Base-by-base conservation (phyloP, 192 early-diverging fungal genomes). In the Linnemannia schmuckeri region DNA sequence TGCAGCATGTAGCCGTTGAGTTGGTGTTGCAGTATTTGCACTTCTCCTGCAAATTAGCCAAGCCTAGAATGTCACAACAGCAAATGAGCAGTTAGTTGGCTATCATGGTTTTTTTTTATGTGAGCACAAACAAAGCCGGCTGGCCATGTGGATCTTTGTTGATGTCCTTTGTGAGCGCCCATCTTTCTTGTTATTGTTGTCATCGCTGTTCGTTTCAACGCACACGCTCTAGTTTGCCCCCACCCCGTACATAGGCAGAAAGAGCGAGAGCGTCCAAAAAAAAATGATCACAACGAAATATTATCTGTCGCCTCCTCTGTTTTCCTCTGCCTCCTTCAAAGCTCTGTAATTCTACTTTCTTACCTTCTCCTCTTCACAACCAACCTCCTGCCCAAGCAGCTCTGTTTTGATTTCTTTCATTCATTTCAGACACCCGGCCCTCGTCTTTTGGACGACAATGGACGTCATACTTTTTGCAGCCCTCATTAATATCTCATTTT, bases 21-120 rank as follows among this genome's bases (percentile, higher is more conserved):
- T 84, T 78, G 47, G 77, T 75, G 35, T 75, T 46, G 42, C 82
- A 84, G 66, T 22, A 84, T 0, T 44, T 30, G 41, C 82, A 84
- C 54, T 75, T 84, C 27, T 57, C 73, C 3, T 22, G 10, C 0
- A 70, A 18, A 30, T 47, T 47, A 9, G 66, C 73, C 71, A 84
- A 61, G 24, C 82, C 82, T 84, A 75, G 30, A 79, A 54, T 35
- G 46, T 41, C 15, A 44, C n/a, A 72, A n/a, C 37, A 49, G 13
- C 35, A 4, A 44, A 54, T 37, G 52, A 80, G 13, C 61, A 37
- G 33, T 22, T 27, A 63, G 55, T 73, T 55, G 27, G 22, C 9
- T n/a, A 15, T 41, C 17, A 6, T 0, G 13, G 30, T 13, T n/a
- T 9, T 15, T 35, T 27, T 63, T 47, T 76, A 37, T 49, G 38